Conservation (phyloP, 345 rosid species). For the Abelmoschus esculentus region DNA sequence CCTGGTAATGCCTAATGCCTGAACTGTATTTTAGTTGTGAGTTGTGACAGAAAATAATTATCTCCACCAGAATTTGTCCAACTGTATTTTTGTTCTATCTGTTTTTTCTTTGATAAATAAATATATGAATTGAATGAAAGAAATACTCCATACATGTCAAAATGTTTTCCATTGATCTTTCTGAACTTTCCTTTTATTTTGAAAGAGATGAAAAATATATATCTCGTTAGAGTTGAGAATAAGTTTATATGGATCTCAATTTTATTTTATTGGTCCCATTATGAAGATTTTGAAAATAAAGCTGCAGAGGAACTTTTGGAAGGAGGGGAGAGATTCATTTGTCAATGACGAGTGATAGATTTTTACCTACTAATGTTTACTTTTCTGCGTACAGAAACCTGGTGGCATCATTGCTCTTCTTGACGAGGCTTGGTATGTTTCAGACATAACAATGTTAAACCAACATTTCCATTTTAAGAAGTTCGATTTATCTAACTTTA, state of each 20-base stretch:
- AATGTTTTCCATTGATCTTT: neutral
- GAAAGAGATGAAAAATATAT: neutral
- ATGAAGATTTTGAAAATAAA: neutral
- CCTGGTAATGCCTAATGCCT: neutral
- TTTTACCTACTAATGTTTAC: slow-evolving; percentile 17
- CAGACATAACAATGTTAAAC: neutral
- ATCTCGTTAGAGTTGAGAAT: neutral
- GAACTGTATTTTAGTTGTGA: neutral
- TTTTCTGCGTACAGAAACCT: slow-evolving; percentile 69
- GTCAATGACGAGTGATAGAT: neutral
- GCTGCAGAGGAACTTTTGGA: neutral
- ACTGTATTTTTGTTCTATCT: neutral
- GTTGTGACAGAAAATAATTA: neutral
- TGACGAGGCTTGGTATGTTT: slow-evolving; percentile 93
- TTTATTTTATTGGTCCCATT: neutral
- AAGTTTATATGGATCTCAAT: neutral
- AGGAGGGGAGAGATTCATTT: neutral
- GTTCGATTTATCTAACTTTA: neutral
- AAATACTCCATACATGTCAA: neutral
- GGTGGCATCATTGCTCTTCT: slow-evolving; percentile 97
- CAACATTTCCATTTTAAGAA: neutral
- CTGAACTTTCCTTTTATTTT: neutral
- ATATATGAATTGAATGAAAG: neutral
- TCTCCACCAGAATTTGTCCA: neutral
- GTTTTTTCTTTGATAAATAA: neutral